These are phyloP conservation scores for Aspergillus texensis DNA, from an alignment of 2,329 filamentous ascomycete genomes.

Conservation along the genomic window DNA sequence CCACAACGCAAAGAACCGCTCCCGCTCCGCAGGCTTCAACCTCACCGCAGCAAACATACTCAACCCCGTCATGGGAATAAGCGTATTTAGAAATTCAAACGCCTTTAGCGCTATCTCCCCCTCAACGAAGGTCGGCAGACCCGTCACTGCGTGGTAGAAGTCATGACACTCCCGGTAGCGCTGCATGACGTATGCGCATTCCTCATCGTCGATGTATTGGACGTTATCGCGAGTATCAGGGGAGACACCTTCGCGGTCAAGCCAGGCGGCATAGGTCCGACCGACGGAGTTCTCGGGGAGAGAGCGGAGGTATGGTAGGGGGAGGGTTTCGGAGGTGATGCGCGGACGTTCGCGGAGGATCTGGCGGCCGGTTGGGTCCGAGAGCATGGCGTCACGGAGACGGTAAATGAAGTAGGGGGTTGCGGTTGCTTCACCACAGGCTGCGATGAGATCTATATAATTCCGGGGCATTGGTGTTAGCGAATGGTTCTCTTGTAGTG, in stretches of 20 bases:
- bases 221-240: slow-evolving; percentile 84
- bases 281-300: slow-evolving; percentile 77
- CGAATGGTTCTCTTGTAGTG: not conserved
- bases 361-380: slow-evolving; percentile 77
- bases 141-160: slow-evolving; percentile 94
- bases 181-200: slow-evolving; percentile 98
- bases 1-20: slow-evolving; percentile 66
- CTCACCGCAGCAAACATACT: slow-evolving; percentile 72
- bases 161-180: slow-evolving; percentile 96
- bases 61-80: slow-evolving; percentile 92
- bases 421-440: slow-evolving; percentile 90
- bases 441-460: slow-evolving; percentile 79
- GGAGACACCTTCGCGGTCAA: slow-evolving; percentile 90
- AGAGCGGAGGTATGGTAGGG: slow-evolving; percentile 69
- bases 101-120: slow-evolving; percentile 97
- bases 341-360: slow-evolving; percentile 89
- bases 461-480: not conserved
- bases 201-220: slow-evolving; percentile 88
- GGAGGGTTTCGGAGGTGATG: slow-evolving; percentile 73
- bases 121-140: slow-evolving; percentile 87
- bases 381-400: slow-evolving; percentile 89
- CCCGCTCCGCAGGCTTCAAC: slow-evolving; percentile 64
- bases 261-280: slow-evolving; percentile 80
- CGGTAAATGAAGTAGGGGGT: slow-evolving; percentile 94
- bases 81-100: slow-evolving; percentile 93